Percentiles rank a stretch among this genome's conserved stretches.
These are phyloP conservation scores for Ilyonectria sp. DNA, from an alignment of 2,329 filamentous ascomycete genomes.

Conservation along the genomic window DNA sequence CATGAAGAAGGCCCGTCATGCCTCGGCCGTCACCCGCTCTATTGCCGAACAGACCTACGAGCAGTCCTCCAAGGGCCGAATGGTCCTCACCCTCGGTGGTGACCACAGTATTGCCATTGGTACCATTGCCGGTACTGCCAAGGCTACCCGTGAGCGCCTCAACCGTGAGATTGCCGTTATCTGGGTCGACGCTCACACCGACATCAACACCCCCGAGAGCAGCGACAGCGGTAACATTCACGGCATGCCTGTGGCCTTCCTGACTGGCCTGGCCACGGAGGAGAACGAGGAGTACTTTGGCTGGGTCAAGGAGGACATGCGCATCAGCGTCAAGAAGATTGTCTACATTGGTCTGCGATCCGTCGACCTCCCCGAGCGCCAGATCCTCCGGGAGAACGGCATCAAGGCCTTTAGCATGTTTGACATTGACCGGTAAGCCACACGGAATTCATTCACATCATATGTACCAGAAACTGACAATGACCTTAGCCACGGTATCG, in stretches of 20 bases:
- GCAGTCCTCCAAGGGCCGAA: conserved; percentile 85
- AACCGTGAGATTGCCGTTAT: conserved; percentile 91
- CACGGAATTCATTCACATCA: background rate
- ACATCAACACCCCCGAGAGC: conserved; percentile 96
- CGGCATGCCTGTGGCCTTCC: conserved; percentile 96
- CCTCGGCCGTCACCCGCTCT: conserved; percentile 86
- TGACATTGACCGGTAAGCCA: conserved; percentile 86
- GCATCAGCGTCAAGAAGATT: conserved; percentile 82
- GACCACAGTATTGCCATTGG: conserved; percentile 98
- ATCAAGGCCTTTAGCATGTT: conserved; percentile 99
- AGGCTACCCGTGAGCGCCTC: conserved; percentile 87
- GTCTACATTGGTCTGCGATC: conserved; percentile 98
- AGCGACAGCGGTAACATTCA: conserved; percentile 95
- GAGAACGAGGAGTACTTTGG: conserved; percentile 86
- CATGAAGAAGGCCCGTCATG: conserved; percentile 95
- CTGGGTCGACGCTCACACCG: conserved; percentile 98
- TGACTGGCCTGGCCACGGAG: conserved; percentile 87
- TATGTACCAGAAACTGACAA: conserved; percentile 22
- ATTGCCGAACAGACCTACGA: conserved; percentile 89
- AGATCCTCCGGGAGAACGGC: conserved; percentile 86
- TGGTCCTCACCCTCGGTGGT: conserved; percentile 93
- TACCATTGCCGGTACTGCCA: conserved; percentile 88
- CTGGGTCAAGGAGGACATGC: conserved; percentile 85
- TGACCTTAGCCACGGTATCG: conserved; percentile 83
- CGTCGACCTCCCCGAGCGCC: conserved; percentile 95